Evolutionary conservation across 306 rosid species (phyloP).

Genomic region (Prunus salicina): DNA sequence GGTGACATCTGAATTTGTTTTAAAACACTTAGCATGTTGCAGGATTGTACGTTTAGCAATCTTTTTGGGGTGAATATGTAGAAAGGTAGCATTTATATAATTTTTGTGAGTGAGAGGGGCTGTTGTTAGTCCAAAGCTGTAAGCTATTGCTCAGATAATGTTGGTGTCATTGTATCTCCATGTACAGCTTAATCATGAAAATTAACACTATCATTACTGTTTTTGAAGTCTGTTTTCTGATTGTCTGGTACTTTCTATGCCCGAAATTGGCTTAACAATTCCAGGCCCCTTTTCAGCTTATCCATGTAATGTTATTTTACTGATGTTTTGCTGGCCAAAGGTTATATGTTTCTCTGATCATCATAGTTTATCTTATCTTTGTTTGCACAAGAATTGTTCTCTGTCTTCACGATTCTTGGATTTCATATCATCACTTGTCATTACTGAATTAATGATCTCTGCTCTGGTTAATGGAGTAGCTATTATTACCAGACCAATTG

Average conservation of each 20-base stretch:
- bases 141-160: background rate
- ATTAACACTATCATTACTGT: background rate
- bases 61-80: background rate
- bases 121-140: background rate
- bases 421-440: background rate
- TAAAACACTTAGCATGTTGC: background rate
- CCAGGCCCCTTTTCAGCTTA: too few relatives aligned
- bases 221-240: too few relatives aligned
- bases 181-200: background rate
- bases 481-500: background rate
- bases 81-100: background rate
- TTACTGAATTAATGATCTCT: background rate
- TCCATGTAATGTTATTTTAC: too few relatives aligned
- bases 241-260: too few relatives aligned
- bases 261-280: too few relatives aligned
- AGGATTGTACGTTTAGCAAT: background rate
- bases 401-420: background rate
- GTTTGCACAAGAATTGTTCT: too few relatives aligned
- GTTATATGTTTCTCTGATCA: too few relatives aligned
- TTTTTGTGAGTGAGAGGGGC: too few relatives aligned
- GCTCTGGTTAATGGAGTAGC: background rate
- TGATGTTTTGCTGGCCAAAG: too few relatives aligned
- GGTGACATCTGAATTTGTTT: background rate
- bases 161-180: background rate
- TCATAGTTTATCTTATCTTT: too few relatives aligned